Conservation (phyloP, 2,329 filamentous ascomycete genomes). For the Cladosporium phlei region DNA sequence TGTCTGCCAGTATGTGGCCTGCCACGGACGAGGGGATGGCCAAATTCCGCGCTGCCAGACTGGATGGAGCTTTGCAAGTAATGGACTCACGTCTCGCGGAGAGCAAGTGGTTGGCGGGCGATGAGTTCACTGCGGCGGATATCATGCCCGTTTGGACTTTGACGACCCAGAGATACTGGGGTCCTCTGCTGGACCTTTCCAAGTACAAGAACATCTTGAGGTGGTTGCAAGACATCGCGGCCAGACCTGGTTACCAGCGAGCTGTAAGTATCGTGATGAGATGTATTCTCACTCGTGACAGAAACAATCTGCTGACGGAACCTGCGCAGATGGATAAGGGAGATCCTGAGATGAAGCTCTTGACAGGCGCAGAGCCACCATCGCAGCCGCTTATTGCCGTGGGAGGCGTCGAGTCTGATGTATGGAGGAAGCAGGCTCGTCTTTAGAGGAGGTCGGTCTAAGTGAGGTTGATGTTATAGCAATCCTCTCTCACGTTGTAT, state of each 20-base stretch:
- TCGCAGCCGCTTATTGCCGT: slow-evolving; percentile 16
- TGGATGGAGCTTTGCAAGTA: slow-evolving; percentile 38
- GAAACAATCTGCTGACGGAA: background rate
- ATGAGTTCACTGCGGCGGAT: slow-evolving; percentile 61
- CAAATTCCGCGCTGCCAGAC: slow-evolving; percentile 31
- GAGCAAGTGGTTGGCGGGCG: slow-evolving; percentile 55
- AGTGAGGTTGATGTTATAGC: too few relatives aligned
- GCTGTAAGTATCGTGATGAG: slow-evolving; percentile 17
- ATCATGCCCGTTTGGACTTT: slow-evolving; percentile 59
- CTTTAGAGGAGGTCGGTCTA: too few relatives aligned
- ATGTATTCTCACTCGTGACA: background rate
- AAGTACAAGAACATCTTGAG: slow-evolving; percentile 25
- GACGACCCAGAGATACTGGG: slow-evolving; percentile 57
- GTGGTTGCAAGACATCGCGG: slow-evolving; percentile 26
- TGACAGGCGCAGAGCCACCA: slow-evolving; percentile 18
- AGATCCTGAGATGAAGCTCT: slow-evolving; percentile 26
- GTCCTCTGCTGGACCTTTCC: slow-evolving; percentile 28
- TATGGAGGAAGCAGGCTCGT: slow-evolving; percentile 25
- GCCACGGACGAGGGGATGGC: slow-evolving; percentile 29
- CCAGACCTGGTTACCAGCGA: slow-evolving; percentile 26
- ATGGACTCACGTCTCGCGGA: slow-evolving; percentile 47
- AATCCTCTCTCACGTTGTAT: too few relatives aligned
- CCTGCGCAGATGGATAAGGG: slow-evolving; percentile 27
- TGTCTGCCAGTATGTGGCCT: slow-evolving; percentile 31
- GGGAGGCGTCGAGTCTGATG: slow-evolving; percentile 16